Evolutionary conservation across 495 filamentous ascomycete genomes (phyloP).

Genomic region (Podospora pseudocomata): DNA sequence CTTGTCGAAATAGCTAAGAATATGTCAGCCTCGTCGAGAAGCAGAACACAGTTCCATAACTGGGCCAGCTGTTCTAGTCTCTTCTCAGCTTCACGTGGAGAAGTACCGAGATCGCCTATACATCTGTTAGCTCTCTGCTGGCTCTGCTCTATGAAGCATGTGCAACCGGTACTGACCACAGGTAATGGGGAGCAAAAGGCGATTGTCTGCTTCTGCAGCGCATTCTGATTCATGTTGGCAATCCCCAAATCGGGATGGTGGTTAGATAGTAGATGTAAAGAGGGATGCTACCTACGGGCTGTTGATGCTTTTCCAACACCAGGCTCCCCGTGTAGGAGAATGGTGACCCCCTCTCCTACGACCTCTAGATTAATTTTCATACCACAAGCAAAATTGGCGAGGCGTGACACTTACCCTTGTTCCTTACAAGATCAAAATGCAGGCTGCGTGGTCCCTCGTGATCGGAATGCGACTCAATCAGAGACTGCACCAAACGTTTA

Average conservation of each 20-base stretch:
- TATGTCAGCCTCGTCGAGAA: conserved; percentile 56
- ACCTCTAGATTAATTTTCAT: too few species aligned
- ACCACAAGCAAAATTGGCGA: too few species aligned
- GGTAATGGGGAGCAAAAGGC: conserved; percentile 53
- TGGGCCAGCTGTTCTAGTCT: conserved; percentile 45
- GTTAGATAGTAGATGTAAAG: too few species aligned
- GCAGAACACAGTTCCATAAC: conserved; percentile 48
- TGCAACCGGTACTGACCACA: conserved; percentile 31
- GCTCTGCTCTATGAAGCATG: too few species aligned
- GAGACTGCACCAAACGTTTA: conserved; percentile 52
- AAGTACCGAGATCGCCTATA: conserved; percentile 45
- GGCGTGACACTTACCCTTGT: conserved; percentile 44
- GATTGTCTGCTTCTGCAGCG: conserved; percentile 46
- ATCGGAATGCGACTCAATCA: conserved; percentile 45
- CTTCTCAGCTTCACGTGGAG: conserved; percentile 34
- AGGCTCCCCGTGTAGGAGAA: conserved; percentile 52
- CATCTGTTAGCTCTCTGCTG: too few species aligned
- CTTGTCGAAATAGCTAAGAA: conserved; percentile 53
- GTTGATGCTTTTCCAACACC: conserved; percentile 62
- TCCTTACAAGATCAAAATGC: conserved; percentile 49
- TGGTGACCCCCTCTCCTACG: conserved; percentile 40
- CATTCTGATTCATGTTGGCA: conserved; percentile 25
- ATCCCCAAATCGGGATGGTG: too few species aligned
- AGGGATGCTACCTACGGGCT: conserved; percentile 23
- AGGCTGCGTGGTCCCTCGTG: conserved; percentile 43